Evolutionary conservation across 371 early-diverging fungal genomes (phyloP).

Genomic region (Mortierella sp.): DNA sequence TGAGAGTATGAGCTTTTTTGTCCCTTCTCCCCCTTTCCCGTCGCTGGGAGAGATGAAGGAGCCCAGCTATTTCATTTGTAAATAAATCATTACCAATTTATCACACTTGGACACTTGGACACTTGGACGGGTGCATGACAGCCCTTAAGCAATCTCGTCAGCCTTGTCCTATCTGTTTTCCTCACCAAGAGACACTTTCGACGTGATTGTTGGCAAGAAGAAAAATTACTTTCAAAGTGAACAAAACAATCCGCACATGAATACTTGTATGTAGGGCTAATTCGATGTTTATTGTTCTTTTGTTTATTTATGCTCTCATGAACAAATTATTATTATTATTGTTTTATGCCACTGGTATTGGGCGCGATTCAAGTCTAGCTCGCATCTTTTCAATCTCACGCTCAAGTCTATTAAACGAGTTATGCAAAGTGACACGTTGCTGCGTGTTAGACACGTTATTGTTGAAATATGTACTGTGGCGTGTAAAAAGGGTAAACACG

Average conservation of each 20-base stretch:
- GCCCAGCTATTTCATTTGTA: not conserved
- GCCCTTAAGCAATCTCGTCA: too few species aligned
- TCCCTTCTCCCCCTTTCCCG: not conserved
- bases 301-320: not conserved
- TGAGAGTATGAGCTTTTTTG: not conserved
- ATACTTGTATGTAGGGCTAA: not conserved
- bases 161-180: too few species aligned
- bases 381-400: slow-evolving; percentile 58
- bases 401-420: slow-evolving; percentile 44
- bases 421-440: not conserved
- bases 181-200: too few species aligned
- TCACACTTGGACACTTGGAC: too few species aligned
- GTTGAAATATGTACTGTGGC: too few species aligned
- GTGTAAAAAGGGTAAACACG: too few species aligned
- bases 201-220: too few species aligned
- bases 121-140: too few species aligned
- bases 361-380: slow-evolving; percentile 43
- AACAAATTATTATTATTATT: not conserved
- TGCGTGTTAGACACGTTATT: slow-evolving; percentile 2
- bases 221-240: not conserved
- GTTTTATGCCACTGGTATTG: slow-evolving; percentile 36
- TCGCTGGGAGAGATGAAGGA: slow-evolving; percentile 1
- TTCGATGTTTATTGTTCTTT: not conserved
- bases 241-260: not conserved
- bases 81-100: too few species aligned